phyloP scores from a whole-genome alignment of 495 filamentous ascomycete genomes.

The Tuber umbilicatum region DNA sequence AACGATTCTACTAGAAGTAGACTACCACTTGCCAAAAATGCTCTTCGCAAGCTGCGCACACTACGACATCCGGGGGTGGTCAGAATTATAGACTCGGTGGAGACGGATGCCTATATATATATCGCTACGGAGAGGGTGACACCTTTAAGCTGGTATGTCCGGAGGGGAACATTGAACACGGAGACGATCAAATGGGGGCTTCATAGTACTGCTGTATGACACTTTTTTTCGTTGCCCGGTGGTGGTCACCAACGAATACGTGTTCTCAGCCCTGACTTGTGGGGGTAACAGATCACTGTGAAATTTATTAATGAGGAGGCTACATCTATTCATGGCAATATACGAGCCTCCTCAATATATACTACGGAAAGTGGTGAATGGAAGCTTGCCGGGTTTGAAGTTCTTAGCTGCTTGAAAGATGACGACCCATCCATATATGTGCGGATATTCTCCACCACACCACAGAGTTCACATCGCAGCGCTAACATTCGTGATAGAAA shows the following conservation, averaged over 20 bases:
- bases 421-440: slow-evolving; percentile 89
- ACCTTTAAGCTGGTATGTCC: slow-evolving; percentile 79
- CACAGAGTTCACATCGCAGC: background rate
- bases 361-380: slow-evolving; percentile 94
- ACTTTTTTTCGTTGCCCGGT: background rate
- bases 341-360: slow-evolving; percentile 78
- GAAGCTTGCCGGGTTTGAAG: slow-evolving; percentile 90
- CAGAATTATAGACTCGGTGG: slow-evolving; percentile 85
- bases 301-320: slow-evolving; percentile 96
- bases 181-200: slow-evolving; percentile 96
- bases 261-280: slow-evolving; percentile 17
- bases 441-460: slow-evolving; percentile 38
- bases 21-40: slow-evolving; percentile 82
- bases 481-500: slow-evolving; percentile 49
- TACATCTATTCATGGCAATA: slow-evolving; percentile 76
- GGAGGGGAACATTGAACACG: slow-evolving; percentile 69
- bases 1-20: slow-evolving; percentile 62
- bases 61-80: slow-evolving; percentile 90
- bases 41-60: slow-evolving; percentile 82
- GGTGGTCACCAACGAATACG: background rate
- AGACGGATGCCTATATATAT: slow-evolving; percentile 91
- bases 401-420: slow-evolving; percentile 90
- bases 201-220: slow-evolving; percentile 67
- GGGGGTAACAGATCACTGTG: slow-evolving; percentile 60
- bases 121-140: slow-evolving; percentile 86